Evolutionary conservation across 2,329 filamentous ascomycete species (phyloP).

Genomic region (Fusarium decemcellulare): DNA sequence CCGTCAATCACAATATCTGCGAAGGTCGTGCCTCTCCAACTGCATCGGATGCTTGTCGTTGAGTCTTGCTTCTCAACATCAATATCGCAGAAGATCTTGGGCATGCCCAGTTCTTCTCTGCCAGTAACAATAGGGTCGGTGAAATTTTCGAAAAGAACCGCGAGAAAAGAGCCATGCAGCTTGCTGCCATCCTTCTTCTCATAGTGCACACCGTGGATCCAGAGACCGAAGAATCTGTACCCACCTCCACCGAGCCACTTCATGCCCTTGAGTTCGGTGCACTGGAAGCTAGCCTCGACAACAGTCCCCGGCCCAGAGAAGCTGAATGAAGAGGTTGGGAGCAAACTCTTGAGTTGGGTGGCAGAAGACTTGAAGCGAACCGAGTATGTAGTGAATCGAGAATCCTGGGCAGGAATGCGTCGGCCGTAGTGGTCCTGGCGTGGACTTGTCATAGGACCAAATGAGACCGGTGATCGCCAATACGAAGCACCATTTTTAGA

Average conservation of each 20-base stretch:
- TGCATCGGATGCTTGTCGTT: conserved; percentile 5
- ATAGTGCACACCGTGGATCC: conserved; percentile 74
- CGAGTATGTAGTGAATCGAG: conserved; percentile 60
- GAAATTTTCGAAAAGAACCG: conserved; percentile 70
- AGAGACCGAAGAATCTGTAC: conserved; percentile 71
- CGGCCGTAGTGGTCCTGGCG: conserved; percentile 31
- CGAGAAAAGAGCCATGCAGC: conserved; percentile 67
- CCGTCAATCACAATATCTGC: conserved; percentile 14
- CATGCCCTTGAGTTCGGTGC: conserved; percentile 64
- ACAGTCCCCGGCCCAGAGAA: conserved; percentile 61
- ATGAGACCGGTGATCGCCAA: conserved; percentile 40
- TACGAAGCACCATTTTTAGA: conserved; percentile 13
- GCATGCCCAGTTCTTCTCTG: conserved; percentile 73
- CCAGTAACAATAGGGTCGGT: conserved; percentile 73
- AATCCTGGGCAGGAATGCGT: conserved; percentile 12
- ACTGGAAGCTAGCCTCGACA: conserved; percentile 58
- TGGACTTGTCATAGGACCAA: conserved; percentile 42
- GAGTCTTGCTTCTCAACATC: conserved; percentile 50
- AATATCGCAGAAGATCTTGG: conserved; percentile 69
- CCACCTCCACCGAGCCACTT: conserved; percentile 73
- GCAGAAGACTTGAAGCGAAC: conserved; percentile 65
- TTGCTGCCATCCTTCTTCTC: conserved; percentile 62
- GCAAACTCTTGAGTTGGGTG: conserved; percentile 63
- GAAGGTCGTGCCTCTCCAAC: conserved; percentile 34
- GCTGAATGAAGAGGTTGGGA: conserved; percentile 57